These are phyloP conservation scores for Chytriomyces hyalinus DNA, from an alignment of 192 early-diverging fungal genomes.

Conservation along the genomic window DNA sequence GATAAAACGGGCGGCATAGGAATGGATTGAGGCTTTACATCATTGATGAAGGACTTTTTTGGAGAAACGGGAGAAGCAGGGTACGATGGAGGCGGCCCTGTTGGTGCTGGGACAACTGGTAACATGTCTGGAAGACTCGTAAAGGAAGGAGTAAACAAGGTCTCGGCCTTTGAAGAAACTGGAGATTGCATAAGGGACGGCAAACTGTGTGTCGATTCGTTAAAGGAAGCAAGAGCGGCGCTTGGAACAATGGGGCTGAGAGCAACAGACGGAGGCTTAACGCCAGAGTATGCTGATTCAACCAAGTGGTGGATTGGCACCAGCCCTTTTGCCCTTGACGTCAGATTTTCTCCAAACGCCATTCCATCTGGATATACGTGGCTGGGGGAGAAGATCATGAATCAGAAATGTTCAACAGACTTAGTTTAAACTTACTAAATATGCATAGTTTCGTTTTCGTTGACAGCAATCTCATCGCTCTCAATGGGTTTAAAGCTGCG, in stretches of 20 bases:
- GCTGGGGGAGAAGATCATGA: not conserved
- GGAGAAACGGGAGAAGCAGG: not conserved
- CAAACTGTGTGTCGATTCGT: too few relatives aligned
- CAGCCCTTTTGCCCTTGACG: not conserved
- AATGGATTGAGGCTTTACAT: too few relatives aligned
- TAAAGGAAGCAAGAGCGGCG: too few relatives aligned
- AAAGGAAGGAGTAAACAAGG: too few relatives aligned
- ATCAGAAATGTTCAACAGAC: not conserved
- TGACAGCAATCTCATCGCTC: not conserved
- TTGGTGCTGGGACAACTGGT: not conserved
- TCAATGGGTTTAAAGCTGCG: not conserved
- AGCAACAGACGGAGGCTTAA: not conserved
- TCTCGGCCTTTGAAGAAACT: too few relatives aligned
- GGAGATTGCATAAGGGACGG: too few relatives aligned
- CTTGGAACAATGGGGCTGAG: not conserved
- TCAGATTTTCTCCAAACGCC: not conserved
- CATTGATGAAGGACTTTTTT: constrained; percentile 5
- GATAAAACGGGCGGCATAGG: too few relatives aligned
- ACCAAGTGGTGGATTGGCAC: constrained; percentile 2
- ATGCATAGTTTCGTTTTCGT: not conserved
- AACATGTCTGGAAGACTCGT: too few relatives aligned
- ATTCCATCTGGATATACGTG: constrained; percentile 6
- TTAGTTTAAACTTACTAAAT: not conserved
- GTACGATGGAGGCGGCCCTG: not conserved
- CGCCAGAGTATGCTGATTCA: not conserved